Evolutionary conservation across 768 basidiomycete genomes (phyloP).

Genomic region (Boletales sp.): DNA sequence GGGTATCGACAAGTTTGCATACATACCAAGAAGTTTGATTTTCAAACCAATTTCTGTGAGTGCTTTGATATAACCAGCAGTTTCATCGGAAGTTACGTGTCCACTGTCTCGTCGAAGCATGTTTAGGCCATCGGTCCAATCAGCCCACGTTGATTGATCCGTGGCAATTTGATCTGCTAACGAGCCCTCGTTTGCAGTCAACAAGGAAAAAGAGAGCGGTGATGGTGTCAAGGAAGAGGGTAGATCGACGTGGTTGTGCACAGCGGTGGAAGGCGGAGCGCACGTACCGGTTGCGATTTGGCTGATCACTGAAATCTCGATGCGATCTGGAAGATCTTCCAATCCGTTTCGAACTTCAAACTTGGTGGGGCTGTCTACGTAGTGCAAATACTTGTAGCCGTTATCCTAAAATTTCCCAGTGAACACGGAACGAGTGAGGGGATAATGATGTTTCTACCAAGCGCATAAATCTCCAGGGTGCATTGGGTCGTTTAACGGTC

Average conservation of each 20-base stretch:
- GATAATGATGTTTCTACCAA: conserved; percentile 46
- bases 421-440: background rate
- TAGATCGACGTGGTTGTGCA: conserved; percentile 59
- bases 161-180: conserved; percentile 78
- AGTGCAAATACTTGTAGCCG: conserved; percentile 77
- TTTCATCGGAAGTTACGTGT: conserved; percentile 81
- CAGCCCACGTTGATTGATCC: conserved; percentile 78
- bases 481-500: conserved; percentile 49
- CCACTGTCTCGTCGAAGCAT: conserved; percentile 81
- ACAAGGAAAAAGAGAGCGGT: conserved; percentile 72
- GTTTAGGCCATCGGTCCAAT: conserved; percentile 93
- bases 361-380: conserved; percentile 76
- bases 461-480: conserved; percentile 85
- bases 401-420: conserved; percentile 53
- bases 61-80: conserved; percentile 80
- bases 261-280: conserved; percentile 60
- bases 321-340: conserved; percentile 84
- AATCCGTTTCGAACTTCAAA: conserved; percentile 75
- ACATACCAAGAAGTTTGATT: conserved; percentile 81
- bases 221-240: conserved; percentile 57
- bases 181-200: conserved; percentile 66
- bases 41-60: conserved; percentile 90
- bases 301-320: conserved; percentile 75
- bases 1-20: background rate
- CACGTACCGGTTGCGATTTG: conserved; percentile 79